Evolutionary conservation across 768 basidiomycete genomes (phyloP), one percentile per base, ranked within the genome.

Genomic region (Podaxis mareebaensis): DNA sequence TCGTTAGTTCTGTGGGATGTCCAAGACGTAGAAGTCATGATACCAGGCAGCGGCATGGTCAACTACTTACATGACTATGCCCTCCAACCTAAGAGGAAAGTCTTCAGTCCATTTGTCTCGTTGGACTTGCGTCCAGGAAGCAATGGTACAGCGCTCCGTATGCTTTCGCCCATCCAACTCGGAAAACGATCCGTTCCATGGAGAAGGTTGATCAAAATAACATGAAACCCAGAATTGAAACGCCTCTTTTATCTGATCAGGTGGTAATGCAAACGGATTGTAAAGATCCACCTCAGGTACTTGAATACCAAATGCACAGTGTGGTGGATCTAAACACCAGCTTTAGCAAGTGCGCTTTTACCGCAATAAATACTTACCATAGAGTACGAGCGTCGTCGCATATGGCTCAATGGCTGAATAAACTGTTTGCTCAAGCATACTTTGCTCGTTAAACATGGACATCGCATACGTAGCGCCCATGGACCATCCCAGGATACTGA

Each of bases 401-500:
- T 64, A 64, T 28, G 57, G 52, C 10, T 40, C 40, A 15, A 61
- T 42, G 33, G 20, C 10, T 20, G 39, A 26, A 36, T 61, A 55
- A 4, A 26, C 2, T 42, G 26, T 26, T 33, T 54, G 12, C 17
- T 38, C 52, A 3, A 61, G 12, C 52, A 54, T 10, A 17, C 11
- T 12, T 1, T 33, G 10, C 28, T 55, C 42, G 15, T 3, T 2
- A 3, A 61, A 36, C 40, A 54, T 36, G 8, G 52, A 42, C 40
- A 54, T 42, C 12, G 53, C 60, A 30, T 22, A 46, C 12, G 20
- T 12, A 30, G 11, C 33, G n/a, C 60, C 60, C 17, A 61, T 15
- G 12, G 60, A 61, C 60, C 60, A 61, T 5, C 53, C 60, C n/a
- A 33, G 11, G 12, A 61, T n/a, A 28, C n/a, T 15, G 4, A 61